Evolutionary conservation across 1,284 basidiomycete species (phyloP).

Genomic region (Cryptococcus sp.): DNA sequence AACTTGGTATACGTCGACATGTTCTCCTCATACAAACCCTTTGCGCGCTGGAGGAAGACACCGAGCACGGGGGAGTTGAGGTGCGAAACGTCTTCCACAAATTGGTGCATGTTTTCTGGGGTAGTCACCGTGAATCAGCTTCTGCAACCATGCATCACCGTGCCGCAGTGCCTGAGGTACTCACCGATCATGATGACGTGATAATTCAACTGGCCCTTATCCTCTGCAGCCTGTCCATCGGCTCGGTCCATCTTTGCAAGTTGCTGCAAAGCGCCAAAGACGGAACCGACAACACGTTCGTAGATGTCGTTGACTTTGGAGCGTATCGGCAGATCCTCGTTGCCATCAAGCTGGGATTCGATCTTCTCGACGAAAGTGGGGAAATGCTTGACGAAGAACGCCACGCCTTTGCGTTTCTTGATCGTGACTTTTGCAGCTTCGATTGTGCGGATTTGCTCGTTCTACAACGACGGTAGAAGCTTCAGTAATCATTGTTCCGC

Average conservation of each 20-base stretch:
- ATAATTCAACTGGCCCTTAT: conserved; percentile 95
- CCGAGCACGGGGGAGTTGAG: conserved; percentile 63
- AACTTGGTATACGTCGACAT: conserved; percentile 81
- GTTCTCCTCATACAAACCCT: conserved; percentile 84
- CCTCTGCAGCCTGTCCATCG: conserved; percentile 66
- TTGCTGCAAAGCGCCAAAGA: conserved; percentile 91
- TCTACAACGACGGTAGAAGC: conserved; percentile 55
- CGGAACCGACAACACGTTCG: conserved; percentile 79
- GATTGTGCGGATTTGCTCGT: conserved; percentile 83
- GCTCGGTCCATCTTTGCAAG: conserved; percentile 88
- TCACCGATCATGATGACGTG: conserved; percentile 91
- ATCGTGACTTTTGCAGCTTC: conserved; percentile 72
- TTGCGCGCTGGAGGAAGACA: conserved; percentile 71
- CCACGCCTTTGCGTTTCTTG: conserved; percentile 85
- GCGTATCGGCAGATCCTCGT: conserved; percentile 76
- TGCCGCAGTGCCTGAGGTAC: conserved; percentile 38
- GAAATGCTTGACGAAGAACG: conserved; percentile 91
- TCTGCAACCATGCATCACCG: not conserved
- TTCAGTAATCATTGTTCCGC: not conserved
- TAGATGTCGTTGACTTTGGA: conserved; percentile 78
- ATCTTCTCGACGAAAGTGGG: conserved; percentile 82
- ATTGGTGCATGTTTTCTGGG: conserved; percentile 93
- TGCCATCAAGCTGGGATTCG: conserved; percentile 80
- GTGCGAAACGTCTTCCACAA: conserved; percentile 75
- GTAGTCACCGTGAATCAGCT: not conserved